Evolutionary conservation across 140 eudicot genomes (phyloP).

Genomic region (Senecio squalidus): DNA sequence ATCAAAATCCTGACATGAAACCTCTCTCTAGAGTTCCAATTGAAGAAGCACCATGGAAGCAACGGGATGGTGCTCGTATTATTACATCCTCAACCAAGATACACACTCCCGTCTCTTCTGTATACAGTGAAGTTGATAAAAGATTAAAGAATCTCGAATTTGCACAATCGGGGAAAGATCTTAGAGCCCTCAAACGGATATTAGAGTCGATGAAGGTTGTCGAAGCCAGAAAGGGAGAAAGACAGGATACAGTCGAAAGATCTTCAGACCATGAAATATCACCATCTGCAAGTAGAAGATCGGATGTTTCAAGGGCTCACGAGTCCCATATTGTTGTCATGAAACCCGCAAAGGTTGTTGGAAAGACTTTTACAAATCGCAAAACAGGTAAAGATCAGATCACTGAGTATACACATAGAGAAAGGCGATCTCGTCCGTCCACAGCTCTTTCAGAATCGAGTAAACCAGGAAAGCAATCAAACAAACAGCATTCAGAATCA

Average conservation of each 20-base stretch:
- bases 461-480: conserved; percentile 47
- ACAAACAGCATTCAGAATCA: conserved; percentile 40
- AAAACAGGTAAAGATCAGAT: conserved; percentile 33
- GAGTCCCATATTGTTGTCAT: conserved; percentile 76
- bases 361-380: conserved; percentile 24
- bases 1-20: conserved; percentile 48
- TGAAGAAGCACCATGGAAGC: conserved; percentile 59
- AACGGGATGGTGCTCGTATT: conserved; percentile 35
- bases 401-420: conserved; percentile 27
- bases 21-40: conserved; percentile 48
- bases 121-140: conserved; percentile 77
- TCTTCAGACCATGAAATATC: conserved; percentile 19
- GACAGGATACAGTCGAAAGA: conserved; percentile 20
- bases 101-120: conserved; percentile 28
- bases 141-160: conserved; percentile 78
- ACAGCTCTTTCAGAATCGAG: conserved; percentile 46
- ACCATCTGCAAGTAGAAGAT: conserved; percentile 21
- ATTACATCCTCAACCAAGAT: conserved; percentile 30
- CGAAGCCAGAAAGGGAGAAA: conserved; percentile 30
- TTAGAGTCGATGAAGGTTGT: conserved; percentile 77
- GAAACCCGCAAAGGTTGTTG: conserved; percentile 70
- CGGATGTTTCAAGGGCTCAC: conserved; percentile 13
- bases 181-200: conserved; percentile 90
- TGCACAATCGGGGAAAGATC: conserved; percentile 82
- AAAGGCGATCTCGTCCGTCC: conserved; percentile 50